Evolutionary conservation across 768 basidiomycete genomes (phyloP).

Genomic region (Ramaria sp.): DNA sequence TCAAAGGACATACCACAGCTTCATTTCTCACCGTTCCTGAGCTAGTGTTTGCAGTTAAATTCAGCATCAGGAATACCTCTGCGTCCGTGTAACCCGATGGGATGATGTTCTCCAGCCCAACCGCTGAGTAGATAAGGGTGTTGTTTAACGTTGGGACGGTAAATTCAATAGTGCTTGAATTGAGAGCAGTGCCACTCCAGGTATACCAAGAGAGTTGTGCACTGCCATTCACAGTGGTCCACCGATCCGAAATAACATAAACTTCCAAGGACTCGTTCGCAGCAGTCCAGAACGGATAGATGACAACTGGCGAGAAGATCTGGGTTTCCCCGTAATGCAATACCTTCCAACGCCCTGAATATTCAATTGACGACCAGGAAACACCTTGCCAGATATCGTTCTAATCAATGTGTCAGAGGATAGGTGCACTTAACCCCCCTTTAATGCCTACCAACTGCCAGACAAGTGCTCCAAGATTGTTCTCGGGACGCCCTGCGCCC

Average conservation of each 20-base stretch:
- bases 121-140: conserved; percentile 28
- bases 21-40: conserved; percentile 35
- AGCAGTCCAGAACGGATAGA: conserved; percentile 48
- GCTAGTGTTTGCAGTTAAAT: conserved; percentile 34
- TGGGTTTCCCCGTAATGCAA: conserved; percentile 38
- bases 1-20: conserved; percentile 31
- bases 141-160: conserved; percentile 39
- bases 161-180: conserved; percentile 28
- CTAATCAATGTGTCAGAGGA: not conserved
- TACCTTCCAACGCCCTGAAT: conserved; percentile 51
- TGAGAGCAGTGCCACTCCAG: conserved; percentile 34
- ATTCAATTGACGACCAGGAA: conserved; percentile 39
- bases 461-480: conserved; percentile 46
- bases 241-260: conserved; percentile 41
- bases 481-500: conserved; percentile 46
- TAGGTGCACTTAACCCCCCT: conserved; percentile 26
- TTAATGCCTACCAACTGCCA: conserved; percentile 43
- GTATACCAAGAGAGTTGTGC: conserved; percentile 49
- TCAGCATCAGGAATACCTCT: conserved; percentile 42
- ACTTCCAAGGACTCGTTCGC: conserved; percentile 36
- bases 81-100: conserved; percentile 28
- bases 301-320: conserved; percentile 34
- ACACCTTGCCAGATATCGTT: conserved; percentile 41
- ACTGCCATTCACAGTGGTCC: conserved; percentile 32
- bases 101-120: conserved; percentile 34